These are phyloP conservation scores for Penicillium sp. DNA, from an alignment of 2,329 filamentous ascomycete genomes.

Conservation along the genomic window DNA sequence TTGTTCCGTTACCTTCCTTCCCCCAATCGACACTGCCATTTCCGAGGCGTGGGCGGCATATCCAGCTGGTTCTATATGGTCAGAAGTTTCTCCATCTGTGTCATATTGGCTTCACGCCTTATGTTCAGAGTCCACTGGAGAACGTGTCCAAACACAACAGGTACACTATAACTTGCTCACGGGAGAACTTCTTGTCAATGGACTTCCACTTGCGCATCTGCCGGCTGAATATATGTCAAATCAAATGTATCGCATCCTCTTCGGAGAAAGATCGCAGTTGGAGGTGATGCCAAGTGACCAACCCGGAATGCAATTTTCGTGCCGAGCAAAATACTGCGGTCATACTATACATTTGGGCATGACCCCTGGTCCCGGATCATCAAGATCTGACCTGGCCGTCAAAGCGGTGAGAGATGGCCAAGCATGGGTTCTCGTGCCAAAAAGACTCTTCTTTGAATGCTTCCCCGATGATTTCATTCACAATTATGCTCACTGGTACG, in stretches of 20 bases:
- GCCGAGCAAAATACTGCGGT: slow-evolving; percentile 13
- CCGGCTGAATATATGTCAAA: slow-evolving; percentile 22
- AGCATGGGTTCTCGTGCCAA: slow-evolving; percentile 28
- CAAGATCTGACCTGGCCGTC: neutral
- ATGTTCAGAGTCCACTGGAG: neutral
- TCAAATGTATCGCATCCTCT: slow-evolving; percentile 19
- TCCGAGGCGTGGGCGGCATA: slow-evolving; percentile 15
- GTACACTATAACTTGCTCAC: slow-evolving; percentile 30
- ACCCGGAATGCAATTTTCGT: slow-evolving; percentile 19
- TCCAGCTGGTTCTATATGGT: slow-evolving; percentile 7
- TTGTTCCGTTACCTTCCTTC: neutral
- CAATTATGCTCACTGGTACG: slow-evolving; percentile 46
- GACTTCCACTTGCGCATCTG: slow-evolving; percentile 24
- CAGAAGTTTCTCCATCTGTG: neutral
- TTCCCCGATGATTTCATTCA: slow-evolving; percentile 35
- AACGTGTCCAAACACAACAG: neutral
- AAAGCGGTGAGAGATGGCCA: slow-evolving; percentile 6
- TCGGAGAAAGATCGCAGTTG: slow-evolving; percentile 18
- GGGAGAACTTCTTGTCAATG: slow-evolving; percentile 30
- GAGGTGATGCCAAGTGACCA: slow-evolving; percentile 15
- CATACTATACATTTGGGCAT: slow-evolving; percentile 19
- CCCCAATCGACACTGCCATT: slow-evolving; percentile 11
- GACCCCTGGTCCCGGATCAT: neutral
- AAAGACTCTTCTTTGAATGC: slow-evolving; percentile 20
- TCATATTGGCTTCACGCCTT: neutral